A percentile compares a stretch with the other conserved stretches of the same genome.
Evolutionary conservation across 148 eudicot species (phyloP).

Genomic region (Euryodendron excelsum): DNA sequence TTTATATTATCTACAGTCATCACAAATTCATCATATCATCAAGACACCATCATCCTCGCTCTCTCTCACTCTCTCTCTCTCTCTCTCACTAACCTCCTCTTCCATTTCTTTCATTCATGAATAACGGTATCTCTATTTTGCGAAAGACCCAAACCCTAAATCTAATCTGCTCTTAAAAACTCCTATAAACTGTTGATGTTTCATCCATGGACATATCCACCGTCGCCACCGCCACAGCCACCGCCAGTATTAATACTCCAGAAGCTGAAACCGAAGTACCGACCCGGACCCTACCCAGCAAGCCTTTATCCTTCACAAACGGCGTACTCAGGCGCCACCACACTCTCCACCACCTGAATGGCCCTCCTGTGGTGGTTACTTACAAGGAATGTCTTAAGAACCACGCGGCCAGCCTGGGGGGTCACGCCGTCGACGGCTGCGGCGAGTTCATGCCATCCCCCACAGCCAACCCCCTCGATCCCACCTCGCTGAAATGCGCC

Average conservation of each 20-base stretch:
- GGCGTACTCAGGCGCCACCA: conserved; percentile 55
- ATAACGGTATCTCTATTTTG: conserved; percentile 7
- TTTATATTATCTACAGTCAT: conserved; percentile 53
- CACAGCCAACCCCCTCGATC: conserved; percentile 39
- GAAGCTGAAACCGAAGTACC: conserved; percentile 41
- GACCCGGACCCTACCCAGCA: conserved; percentile 38
- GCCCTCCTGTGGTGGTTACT: conserved; percentile 17
- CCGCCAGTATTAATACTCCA: conserved; percentile 33
- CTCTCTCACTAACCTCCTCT: conserved; percentile 4
- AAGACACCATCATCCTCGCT: conserved; percentile 3
- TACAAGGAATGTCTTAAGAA: conserved; percentile 75
- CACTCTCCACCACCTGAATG: conserved; percentile 13
- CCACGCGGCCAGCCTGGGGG: conserved; percentile 72
- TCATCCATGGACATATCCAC: conserved; percentile 32
- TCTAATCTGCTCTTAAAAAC: conserved; percentile 11
- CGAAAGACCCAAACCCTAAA: conserved; percentile 20
- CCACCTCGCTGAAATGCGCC: conserved; percentile 64
- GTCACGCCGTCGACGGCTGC: conserved; percentile 79
- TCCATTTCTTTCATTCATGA: conserved; percentile 4
- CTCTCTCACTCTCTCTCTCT: conserved; percentile 5
- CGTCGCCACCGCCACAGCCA: conserved; percentile 7
- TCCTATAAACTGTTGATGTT: background rate
- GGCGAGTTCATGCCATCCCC: conserved; percentile 79
- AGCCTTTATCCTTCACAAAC: conserved; percentile 44
- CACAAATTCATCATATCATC: conserved; percentile 22